These are phyloP conservation scores for Marasmius oreades DNA, from an alignment of 1,284 basidiomycete species.

Conservation along the genomic window DNA sequence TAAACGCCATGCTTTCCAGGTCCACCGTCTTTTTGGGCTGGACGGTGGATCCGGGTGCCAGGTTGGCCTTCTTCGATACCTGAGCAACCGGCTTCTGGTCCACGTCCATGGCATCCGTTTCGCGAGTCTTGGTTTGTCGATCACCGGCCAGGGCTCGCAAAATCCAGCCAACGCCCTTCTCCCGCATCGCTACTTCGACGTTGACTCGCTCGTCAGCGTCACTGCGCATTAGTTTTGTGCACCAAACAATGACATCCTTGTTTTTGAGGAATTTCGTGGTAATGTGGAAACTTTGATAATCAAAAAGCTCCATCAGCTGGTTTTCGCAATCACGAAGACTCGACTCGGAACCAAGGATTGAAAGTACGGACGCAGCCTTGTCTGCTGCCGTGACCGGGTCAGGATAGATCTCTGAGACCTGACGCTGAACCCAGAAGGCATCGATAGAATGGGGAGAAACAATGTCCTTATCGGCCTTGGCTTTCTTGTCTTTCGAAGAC, in stretches of 20 bases:
- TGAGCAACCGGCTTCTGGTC: conserved; percentile 51
- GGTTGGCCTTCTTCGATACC: conserved; percentile 84
- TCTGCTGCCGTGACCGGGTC: conserved; percentile 94
- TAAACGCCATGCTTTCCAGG: conserved; percentile 93
- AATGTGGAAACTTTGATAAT: conserved; percentile 90
- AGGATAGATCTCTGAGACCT: conserved; percentile 86
- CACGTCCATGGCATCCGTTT: conserved; percentile 74
- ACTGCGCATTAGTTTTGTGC: conserved; percentile 91
- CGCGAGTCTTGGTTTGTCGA: conserved; percentile 50
- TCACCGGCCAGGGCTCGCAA: conserved; percentile 84
- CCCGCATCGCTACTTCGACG: conserved; percentile 97
- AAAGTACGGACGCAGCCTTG: conserved; percentile 85
- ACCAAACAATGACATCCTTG: conserved; percentile 96
- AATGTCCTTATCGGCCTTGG: conserved; percentile 70
- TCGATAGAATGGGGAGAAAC: conserved; percentile 92
- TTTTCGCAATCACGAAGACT: conserved; percentile 95
- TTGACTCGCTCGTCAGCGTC: conserved; percentile 91
- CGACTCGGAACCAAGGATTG: conserved; percentile 87
- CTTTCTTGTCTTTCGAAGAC: conserved; percentile 40
- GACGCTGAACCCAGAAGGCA: conserved; percentile 97
- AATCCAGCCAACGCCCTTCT: conserved; percentile 97
- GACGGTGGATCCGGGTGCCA: conserved; percentile 84
- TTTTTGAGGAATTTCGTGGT: conserved; percentile 94
- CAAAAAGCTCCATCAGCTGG: conserved; percentile 95
- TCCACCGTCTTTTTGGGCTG: conserved; percentile 88